Evolutionary conservation across 176 grass and related monocot genomes (phyloP), one percentile per base, ranked within the genome.

Genomic region (Musa beccarii): DNA sequence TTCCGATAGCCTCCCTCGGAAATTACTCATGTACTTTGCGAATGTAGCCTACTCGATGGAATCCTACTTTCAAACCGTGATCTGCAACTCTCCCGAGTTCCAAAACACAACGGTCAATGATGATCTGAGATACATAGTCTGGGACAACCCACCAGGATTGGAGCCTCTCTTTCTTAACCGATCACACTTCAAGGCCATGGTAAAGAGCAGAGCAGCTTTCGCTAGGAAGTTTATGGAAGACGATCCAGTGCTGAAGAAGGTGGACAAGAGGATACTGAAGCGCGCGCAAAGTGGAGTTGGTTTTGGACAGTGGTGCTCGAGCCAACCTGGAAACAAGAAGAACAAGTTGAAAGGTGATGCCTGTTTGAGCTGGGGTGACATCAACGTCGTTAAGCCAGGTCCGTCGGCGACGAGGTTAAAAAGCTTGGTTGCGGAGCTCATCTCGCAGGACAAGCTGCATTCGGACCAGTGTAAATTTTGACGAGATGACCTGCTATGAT

Each of bases 31-130:
- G 92, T 96, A 96, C 59, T 87, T 89, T 23, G 76, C 89, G 43
- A 96, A 96, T 71, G 74, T 87, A 43, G 82, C 82, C 1, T 85
- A 96, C 67, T 83, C 92, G 51, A 79, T 79, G 73, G 92, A 96
- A 75, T 85, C 92, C 20, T 96, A 96, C 79, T 96, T 96, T 82
- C 92, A 96, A 72, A 92, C 92, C 19, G 77, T 83, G 8, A 84
- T 90, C 5, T 96, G 92, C 82, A 96, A 85, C 57, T 89, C 86
- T 19, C 76, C 77, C 0, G 59, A 82, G 19, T 96, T 96, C 17
- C 57, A 65, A 51, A 92, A 92, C 82, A 89, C 84, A 10, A 87
- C 89, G 8, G 76, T 87, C 29, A 92, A 92, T 6, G 49, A 55
- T 0, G 86, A 92, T 50, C 79, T 96, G 13, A 80, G 89, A 2